These are phyloP conservation scores for Phyllosticta citriasiana DNA, from an alignment of 2,329 filamentous ascomycete genomes.

Conservation along the genomic window DNA sequence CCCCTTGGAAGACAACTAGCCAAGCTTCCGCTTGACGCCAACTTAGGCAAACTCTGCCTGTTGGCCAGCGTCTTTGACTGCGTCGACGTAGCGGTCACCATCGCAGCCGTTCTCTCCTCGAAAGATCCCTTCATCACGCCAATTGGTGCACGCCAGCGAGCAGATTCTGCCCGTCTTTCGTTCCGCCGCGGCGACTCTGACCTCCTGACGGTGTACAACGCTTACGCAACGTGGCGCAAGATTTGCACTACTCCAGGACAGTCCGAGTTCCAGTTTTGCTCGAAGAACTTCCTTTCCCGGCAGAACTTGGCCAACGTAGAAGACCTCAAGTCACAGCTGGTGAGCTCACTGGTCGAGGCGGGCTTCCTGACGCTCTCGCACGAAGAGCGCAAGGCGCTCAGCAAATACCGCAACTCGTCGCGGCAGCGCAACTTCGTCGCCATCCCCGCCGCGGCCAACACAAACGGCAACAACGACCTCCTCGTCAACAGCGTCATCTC, in stretches of 20 bases:
- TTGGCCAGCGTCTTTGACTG: conserved; percentile 81
- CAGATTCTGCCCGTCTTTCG: conserved; percentile 64
- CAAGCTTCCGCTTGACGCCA: conserved; percentile 82
- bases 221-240: conserved; percentile 80
- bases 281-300: conserved; percentile 86
- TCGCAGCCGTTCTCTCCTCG: conserved; percentile 85
- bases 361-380: conserved; percentile 68
- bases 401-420: conserved; percentile 56
- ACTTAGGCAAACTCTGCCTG: conserved; percentile 85
- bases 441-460: conserved; percentile 65
- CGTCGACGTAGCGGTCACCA: conserved; percentile 81
- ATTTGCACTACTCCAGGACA: conserved; percentile 60
- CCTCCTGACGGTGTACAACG: conserved; percentile 85
- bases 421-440: conserved; percentile 69
- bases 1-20: conserved; percentile 79
- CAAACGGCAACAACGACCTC: conserved; percentile 69
- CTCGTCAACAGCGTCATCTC: conserved; percentile 75
- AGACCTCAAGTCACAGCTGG: conserved; percentile 84
- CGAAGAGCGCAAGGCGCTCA: conserved; percentile 60
- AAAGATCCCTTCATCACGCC: conserved; percentile 89
- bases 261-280: conserved; percentile 82
- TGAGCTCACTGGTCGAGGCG: conserved; percentile 76
- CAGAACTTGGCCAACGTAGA: conserved; percentile 88
- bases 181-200: conserved; percentile 87
- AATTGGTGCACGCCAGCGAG: conserved; percentile 72